phyloP scores from a whole-genome alignment of 306 rosid genomes.

The Casuarina glauca region DNA sequence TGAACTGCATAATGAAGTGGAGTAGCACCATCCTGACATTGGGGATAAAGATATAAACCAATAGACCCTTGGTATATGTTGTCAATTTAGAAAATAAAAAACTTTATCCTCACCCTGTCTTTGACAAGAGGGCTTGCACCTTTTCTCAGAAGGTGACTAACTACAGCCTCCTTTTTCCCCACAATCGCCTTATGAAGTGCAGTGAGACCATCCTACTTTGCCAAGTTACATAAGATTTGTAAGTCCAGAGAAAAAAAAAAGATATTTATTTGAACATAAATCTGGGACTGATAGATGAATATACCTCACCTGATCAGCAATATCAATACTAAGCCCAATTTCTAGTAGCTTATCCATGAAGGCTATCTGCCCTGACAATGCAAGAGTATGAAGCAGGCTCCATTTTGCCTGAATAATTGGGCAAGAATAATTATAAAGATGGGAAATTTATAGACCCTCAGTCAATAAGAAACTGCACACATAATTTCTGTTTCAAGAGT shows the following conservation, averaged over 20 bases:
- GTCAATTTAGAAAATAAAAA: not conserved
- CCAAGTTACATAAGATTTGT: slow-evolving; percentile 30
- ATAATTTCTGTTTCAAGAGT: not conserved
- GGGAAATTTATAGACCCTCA: not conserved
- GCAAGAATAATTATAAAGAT: slow-evolving; percentile 12
- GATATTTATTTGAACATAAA: slow-evolving; percentile 9
- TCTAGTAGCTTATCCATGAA: slow-evolving; percentile 74
- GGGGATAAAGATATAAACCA: slow-evolving; percentile 22
- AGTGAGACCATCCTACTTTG: slow-evolving; percentile 77
- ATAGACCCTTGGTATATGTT: slow-evolving; percentile 17
- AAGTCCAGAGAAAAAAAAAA: slow-evolving; percentile 12
- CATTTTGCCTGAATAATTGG: slow-evolving; percentile 65
- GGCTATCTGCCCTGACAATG: slow-evolving; percentile 65
- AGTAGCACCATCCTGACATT: slow-evolving; percentile 85
- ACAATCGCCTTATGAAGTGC: slow-evolving; percentile 88
- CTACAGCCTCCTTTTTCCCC: slow-evolving; percentile 80
- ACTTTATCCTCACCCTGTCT: slow-evolving; percentile 59
- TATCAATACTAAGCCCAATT: slow-evolving; percentile 64
- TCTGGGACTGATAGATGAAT: slow-evolving; percentile 12
- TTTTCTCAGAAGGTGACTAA: slow-evolving; percentile 86
- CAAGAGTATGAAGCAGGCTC: slow-evolving; percentile 74
- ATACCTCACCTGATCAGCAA: slow-evolving; percentile 47
- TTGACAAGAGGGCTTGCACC: slow-evolving; percentile 84
- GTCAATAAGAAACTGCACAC: not conserved
- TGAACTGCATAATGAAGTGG: slow-evolving; percentile 96